Evolutionary conservation across 805 yeast species (phyloP), one percentile per base, ranked within the genome.

Genomic region (Hemisphaericaspora nanyangensis): DNA sequence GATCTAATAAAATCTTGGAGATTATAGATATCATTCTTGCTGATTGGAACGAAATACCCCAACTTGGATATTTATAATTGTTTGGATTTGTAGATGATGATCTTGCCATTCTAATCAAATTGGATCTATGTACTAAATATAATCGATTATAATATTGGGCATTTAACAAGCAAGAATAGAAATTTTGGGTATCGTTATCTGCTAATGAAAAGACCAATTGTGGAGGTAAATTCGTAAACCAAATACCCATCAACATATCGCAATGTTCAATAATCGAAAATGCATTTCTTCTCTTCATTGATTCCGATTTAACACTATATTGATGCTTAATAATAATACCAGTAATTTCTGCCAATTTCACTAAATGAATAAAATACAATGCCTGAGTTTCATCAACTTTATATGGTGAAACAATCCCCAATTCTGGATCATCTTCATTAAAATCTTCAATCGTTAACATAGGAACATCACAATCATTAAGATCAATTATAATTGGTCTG

Each of bases 41-140:
- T 1, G 90, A 85, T 57, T 82, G 87, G 67, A 83, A 84, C 2
- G 88, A 84, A 41, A 84, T 82, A 7, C 89, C 86, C 82, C 86
- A 79, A n/a, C 84, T 76, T 5, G 87, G 86, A 54, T 79, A 80
- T 48, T 55, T 68, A 61, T 61, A 70, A 52, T 66, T 70, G 46
- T 58, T 62, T 12, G 72, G 70, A 38, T 60, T 59, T 1, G 69
- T 59, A 2, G 70, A 60, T 8, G 61, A 58, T 17, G 68, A 60
- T 39, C 61, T 51, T 15, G 74, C 74, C 74, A 68, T 70, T 42
- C 74, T 63, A 26, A 75, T 61, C 51, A 82, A 76, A 50, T 82
- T 82, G 5, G 87, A 78, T 40, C 89, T 70, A 52, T 85, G 93
- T 20, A 82, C 75, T 47, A 83, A 63, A 48, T 83, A 80, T 39